Base-by-base conservation (phyloP, 768 basidiomycete genomes). In the Hericium rajendrae region DNA sequence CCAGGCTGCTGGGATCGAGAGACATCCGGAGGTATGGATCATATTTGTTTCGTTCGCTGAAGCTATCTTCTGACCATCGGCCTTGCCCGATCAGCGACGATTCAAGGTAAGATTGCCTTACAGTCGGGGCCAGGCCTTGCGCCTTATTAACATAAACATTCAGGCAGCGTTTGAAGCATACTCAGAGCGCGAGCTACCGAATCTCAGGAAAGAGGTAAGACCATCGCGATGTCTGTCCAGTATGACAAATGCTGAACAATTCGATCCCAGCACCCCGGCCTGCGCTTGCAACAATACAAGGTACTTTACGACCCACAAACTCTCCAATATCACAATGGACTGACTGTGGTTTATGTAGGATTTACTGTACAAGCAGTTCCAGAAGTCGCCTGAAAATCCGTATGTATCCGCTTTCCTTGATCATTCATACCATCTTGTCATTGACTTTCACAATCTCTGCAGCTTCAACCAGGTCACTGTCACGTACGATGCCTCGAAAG, bases 341-440 rank as follows among this genome's bases (percentile, higher is more conserved):
- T 54, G n/a, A 38, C 41, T 28, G 3, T 3, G 11, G 40, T 18
- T 26, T 37, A 9, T 6, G 26, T 55, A 92, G 82, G 94, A 97
- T 59, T 72, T 93, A 51, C 73, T 97, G 51, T 86, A 82, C 81
- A 97, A 95, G 72, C 84, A 91, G 70, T 97, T 97, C 83, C 91
- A 97, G 71, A 97, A 97, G 71, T 86, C 90, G 1, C 91, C 93
- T 0, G 94, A 97, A 60, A 97, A 97, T 71, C 90, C 94, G 93
- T 94, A 72, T 67, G 87, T 70, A n/a, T 1, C n/a, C n/a, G 43
- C 22, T 22, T 39, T 16, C 13, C 16, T 11, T 4, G 15, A 38
- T 20, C 5, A 18, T 11, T 37, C 11, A 37, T 26, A 18, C 10
- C 20, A 5, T 8, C 26, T 48, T 48, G 32, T 10, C 55, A 2